These are phyloP conservation scores for Imleria badia DNA, from an alignment of 768 basidiomycete genomes.

Conservation along the genomic window DNA sequence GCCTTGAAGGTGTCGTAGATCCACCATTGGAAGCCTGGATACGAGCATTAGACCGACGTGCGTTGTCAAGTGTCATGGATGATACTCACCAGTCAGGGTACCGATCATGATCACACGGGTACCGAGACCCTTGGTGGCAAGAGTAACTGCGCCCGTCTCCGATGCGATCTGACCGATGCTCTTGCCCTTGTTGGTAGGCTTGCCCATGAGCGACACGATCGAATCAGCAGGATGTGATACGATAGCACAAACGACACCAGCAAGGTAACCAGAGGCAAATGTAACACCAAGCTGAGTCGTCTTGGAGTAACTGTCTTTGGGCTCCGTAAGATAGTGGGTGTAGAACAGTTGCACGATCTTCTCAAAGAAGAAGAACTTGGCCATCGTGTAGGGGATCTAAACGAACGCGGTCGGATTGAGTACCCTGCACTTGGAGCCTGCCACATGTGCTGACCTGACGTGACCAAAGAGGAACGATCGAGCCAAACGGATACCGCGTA, in stretches of 20 bases:
- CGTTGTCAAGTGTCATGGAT: neutral
- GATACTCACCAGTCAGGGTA: conserved; percentile 43
- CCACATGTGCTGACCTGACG: conserved; percentile 58
- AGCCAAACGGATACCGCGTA: conserved; percentile 84
- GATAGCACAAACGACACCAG: conserved; percentile 93
- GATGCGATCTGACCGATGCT: conserved; percentile 63
- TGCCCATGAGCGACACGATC: conserved; percentile 90
- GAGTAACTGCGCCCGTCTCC: conserved; percentile 62
- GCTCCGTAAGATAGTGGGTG: conserved; percentile 78
- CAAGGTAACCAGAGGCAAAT: conserved; percentile 88
- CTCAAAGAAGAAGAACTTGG: conserved; percentile 97
- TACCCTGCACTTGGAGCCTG: too few relatives aligned
- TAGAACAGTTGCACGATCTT: conserved; percentile 86
- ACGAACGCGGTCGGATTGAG: neutral
- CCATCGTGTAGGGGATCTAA: conserved; percentile 97
- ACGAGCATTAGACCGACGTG: neutral
- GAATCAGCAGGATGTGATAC: conserved; percentile 98
- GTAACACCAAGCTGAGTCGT: conserved; percentile 86
- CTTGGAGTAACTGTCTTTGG: conserved; percentile 78
- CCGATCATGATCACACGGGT: conserved; percentile 87
- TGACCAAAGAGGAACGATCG: conserved; percentile 83
- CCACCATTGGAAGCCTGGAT: conserved; percentile 87
- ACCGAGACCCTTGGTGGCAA: conserved; percentile 85
- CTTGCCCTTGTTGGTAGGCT: conserved; percentile 84
- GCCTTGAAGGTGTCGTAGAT: conserved; percentile 89